phyloP scores from a whole-genome alignment of 352 stramenopile species.

The Phytophthora tentaculata region DNA sequence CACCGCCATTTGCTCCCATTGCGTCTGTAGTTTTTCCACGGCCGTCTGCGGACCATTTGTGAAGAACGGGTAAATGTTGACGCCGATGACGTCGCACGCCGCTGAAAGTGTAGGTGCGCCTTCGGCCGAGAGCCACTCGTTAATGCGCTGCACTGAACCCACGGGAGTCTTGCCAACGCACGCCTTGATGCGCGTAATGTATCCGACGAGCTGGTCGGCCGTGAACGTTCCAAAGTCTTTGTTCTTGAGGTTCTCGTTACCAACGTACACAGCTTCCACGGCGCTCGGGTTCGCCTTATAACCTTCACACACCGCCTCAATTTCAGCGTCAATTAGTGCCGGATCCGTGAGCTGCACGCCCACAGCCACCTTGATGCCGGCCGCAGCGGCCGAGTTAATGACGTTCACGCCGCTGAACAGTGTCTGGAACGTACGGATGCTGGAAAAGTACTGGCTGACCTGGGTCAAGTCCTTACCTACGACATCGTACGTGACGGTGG shows the following conservation, averaged over 20 bases:
- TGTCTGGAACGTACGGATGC: conserved; percentile 75
- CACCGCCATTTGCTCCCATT: conserved; percentile 52
- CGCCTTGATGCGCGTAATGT: conserved; percentile 61
- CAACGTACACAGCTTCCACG: conserved; percentile 75
- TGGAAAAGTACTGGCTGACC: conserved; percentile 56
- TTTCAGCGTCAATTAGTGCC: conserved; percentile 49
- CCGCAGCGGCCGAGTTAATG: conserved; percentile 49
- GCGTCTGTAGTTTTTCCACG: conserved; percentile 61
- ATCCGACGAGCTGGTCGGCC: conserved; percentile 47
- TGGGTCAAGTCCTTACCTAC: conserved; percentile 50
- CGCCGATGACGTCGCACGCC: conserved; percentile 38
- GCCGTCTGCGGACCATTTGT: conserved; percentile 42
- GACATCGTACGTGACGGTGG: conserved; percentile 39
- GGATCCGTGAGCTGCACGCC: conserved; percentile 70
- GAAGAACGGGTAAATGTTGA: conserved; percentile 88
- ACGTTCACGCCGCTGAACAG: conserved; percentile 68
- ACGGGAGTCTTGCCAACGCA: conserved; percentile 56
- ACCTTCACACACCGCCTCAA: conserved; percentile 68
- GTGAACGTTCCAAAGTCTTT: conserved; percentile 50
- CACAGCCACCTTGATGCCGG: conserved; percentile 68
- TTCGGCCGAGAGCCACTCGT: conserved; percentile 59
- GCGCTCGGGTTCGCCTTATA: conserved; percentile 41
- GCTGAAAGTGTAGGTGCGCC: conserved; percentile 39
- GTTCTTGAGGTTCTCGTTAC: conserved; percentile 81
- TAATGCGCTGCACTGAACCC: conserved; percentile 80